Conservation (phyloP, 1,284 basidiomycete species). For the Fomitopsis betulina region DNA sequence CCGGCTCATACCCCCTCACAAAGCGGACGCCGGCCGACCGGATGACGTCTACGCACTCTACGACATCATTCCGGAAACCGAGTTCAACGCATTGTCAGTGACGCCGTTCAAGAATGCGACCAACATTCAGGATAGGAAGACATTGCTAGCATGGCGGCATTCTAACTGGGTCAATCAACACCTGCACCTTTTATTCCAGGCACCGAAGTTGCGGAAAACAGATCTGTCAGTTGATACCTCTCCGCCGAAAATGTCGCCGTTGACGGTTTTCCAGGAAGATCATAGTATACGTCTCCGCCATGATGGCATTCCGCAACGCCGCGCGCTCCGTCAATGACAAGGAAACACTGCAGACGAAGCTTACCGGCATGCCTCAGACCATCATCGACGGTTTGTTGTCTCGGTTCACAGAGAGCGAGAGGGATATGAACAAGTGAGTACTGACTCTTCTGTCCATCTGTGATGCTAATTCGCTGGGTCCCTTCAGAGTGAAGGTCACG, state of each 20-base stretch:
- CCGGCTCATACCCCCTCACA: constrained; percentile 73
- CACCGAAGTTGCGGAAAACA: constrained; percentile 47
- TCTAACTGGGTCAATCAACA: constrained; percentile 70
- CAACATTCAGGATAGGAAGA: constrained; percentile 44
- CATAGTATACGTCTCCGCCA: constrained; percentile 72
- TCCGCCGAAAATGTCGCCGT: neutral
- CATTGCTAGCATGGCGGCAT: constrained; percentile 55
- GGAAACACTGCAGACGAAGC: constrained; percentile 47
- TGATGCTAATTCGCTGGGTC: neutral
- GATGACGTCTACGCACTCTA: constrained; percentile 76
- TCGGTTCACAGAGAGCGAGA: constrained; percentile 72
- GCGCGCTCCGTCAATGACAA: constrained; percentile 42
- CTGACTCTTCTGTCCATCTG: neutral
- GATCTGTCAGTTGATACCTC: constrained; percentile 37
- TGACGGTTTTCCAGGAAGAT: constrained; percentile 50
- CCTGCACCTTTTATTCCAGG: constrained; percentile 39
- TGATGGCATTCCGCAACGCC: constrained; percentile 65
- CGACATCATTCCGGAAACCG: constrained; percentile 71
- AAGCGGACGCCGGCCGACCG: constrained; percentile 58
- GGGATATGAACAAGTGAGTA: constrained; percentile 55
- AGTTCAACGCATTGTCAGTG: constrained; percentile 65
- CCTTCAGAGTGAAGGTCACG: constrained; percentile 59
- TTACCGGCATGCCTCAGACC: constrained; percentile 55
- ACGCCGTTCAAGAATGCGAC: constrained; percentile 48
- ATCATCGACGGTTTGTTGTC: constrained; percentile 74